Evolutionary conservation across 768 basidiomycete genomes (phyloP).

Genomic region (Leccinum longicurvipes): DNA sequence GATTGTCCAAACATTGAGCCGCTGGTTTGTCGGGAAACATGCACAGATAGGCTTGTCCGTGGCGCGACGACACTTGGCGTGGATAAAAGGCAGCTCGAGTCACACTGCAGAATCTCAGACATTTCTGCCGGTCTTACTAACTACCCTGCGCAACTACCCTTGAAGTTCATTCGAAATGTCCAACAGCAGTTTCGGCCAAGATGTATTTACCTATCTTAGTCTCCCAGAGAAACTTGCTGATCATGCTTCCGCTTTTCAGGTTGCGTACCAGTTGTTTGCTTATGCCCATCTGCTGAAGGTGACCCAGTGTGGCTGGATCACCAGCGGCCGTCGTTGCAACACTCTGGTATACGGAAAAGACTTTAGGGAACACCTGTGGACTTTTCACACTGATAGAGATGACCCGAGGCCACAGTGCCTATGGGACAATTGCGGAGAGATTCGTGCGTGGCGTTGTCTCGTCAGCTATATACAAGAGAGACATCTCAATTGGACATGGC

Average conservation of each 20-base stretch:
- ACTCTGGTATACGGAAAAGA: conserved; percentile 9
- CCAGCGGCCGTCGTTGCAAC: conserved; percentile 9
- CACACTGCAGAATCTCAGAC: neutral
- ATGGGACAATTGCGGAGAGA: conserved; percentile 16
- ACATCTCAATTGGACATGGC: conserved; percentile 22
- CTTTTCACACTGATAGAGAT: conserved; percentile 3
- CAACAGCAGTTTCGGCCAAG: conserved; percentile 7
- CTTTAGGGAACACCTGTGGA: conserved; percentile 13
- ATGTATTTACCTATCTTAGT: conserved; percentile 4
- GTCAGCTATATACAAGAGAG: conserved; percentile 22
- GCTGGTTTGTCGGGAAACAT: conserved; percentile 14
- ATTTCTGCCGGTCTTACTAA: neutral
- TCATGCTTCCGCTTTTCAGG: conserved; percentile 2
- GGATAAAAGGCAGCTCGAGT: conserved; percentile 9
- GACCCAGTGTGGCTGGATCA: conserved; percentile 10
- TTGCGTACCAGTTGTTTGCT: conserved; percentile 4
- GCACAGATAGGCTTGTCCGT: neutral
- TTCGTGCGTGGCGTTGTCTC: conserved; percentile 11
- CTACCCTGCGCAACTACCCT: neutral
- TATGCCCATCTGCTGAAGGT: neutral
- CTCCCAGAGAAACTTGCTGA: neutral
- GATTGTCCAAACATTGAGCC: conserved; percentile 1
- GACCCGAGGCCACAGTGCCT: conserved; percentile 2
- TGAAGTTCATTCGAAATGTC: conserved; percentile 1
- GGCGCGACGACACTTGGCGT: neutral